Percentiles rank a stretch among this genome's conserved stretches.
Conservation (phyloP, 2,329 filamentous ascomycete species). For the Aspergillus ruber region DNA sequence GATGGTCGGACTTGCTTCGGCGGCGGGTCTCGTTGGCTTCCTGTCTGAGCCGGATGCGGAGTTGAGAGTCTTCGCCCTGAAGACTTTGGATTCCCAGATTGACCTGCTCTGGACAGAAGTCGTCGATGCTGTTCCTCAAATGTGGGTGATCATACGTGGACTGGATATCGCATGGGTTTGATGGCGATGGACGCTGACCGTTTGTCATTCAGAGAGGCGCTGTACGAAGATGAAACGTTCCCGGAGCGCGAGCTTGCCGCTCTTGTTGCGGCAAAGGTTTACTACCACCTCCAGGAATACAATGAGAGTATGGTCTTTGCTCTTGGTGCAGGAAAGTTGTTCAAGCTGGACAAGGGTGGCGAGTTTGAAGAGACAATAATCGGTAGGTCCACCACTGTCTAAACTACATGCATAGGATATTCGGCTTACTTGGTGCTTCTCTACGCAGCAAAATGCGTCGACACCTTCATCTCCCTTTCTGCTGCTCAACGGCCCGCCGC, state of each 20-base stretch:
- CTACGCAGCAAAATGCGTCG: conserved; percentile 73
- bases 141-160: conserved; percentile 55
- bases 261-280: conserved; percentile 92
- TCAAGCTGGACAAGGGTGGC: conserved; percentile 82
- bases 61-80: conserved; percentile 88
- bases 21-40: conserved; percentile 90
- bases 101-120: conserved; percentile 98
- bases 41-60: conserved; percentile 90
- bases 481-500: conserved; percentile 50
- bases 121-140: conserved; percentile 82
- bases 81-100: conserved; percentile 92
- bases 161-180: not conserved
- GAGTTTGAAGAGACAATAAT: conserved; percentile 99
- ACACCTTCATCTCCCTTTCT: conserved; percentile 87
- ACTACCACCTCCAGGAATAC: conserved; percentile 98
- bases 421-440: conserved; percentile 6
- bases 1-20: conserved; percentile 93
- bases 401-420: not conserved
- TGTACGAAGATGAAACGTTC: conserved; percentile 95
- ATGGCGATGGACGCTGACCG: conserved; percentile 6
- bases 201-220: conserved; percentile 64
- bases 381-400: conserved; percentile 42
- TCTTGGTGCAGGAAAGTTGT: conserved; percentile 86
- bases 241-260: conserved; percentile 90
- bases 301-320: conserved; percentile 99